These are phyloP conservation scores for Cerioporus squamosus DNA, from an alignment of 1,284 basidiomycete species.

Conservation along the genomic window DNA sequence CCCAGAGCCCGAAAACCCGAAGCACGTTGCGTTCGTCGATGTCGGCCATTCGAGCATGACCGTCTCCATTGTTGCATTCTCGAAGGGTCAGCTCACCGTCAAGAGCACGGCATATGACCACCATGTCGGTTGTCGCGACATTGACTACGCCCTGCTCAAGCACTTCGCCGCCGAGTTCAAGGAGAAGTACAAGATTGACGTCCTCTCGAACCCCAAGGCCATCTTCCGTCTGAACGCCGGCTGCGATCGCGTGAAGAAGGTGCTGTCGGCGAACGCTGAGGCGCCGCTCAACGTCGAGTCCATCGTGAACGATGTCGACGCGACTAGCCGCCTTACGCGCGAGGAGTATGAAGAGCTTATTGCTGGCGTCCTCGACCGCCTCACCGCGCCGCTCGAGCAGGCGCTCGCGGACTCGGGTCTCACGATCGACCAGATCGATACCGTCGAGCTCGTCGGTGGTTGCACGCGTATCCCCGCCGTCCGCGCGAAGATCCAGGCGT, in stretches of 20 bases:
- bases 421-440: conserved; percentile 61
- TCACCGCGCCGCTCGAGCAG: conserved; percentile 56
- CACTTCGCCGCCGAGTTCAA: conserved; percentile 93
- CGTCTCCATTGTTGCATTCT: conserved; percentile 87
- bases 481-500: conserved; percentile 64
- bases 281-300: conserved; percentile 90
- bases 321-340: conserved; percentile 60
- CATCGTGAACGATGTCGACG: conserved; percentile 90
- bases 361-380: conserved; percentile 55
- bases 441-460: conserved; percentile 73
- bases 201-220: conserved; percentile 87
- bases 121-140: conserved; percentile 91
- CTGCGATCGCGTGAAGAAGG: conserved; percentile 78
- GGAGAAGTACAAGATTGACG: conserved; percentile 94
- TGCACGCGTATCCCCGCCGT: conserved; percentile 73
- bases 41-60: conserved; percentile 90
- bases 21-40: conserved; percentile 93
- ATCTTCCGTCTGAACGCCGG: conserved; percentile 85
- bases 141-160: conserved; percentile 86
- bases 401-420: conserved; percentile 65
- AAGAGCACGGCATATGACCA: conserved; percentile 88
- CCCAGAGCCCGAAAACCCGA: conserved; percentile 83
- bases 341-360: conserved; percentile 66
- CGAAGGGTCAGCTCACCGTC: conserved; percentile 87
- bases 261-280: conserved; percentile 84